These are phyloP conservation scores for Colletotrichum karsti DNA, from an alignment of 2,329 filamentous ascomycete species.

Conservation along the genomic window DNA sequence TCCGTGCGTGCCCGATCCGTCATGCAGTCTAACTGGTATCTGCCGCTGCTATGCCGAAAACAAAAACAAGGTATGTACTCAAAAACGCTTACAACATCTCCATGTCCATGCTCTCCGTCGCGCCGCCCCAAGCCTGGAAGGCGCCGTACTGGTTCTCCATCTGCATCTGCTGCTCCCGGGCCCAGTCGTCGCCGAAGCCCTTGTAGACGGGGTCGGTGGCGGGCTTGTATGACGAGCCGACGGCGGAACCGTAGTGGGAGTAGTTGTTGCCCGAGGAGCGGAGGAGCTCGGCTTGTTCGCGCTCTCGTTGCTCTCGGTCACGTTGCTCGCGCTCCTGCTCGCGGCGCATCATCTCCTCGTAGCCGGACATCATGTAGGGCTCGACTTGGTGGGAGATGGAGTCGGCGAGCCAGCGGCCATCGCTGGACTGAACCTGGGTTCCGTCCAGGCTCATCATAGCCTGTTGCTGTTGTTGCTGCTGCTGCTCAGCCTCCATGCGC, in stretches of 20 bases:
- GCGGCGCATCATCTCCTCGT: constrained; percentile 73
- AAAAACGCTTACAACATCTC: constrained; percentile 48
- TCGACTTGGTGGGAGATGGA: constrained; percentile 62
- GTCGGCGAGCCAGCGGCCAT: constrained; percentile 60
- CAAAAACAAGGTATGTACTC: background rate
- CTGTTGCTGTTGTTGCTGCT: constrained; percentile 45
- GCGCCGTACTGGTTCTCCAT: constrained; percentile 78
- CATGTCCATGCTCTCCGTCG: constrained; percentile 57
- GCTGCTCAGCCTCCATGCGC: constrained; percentile 42
- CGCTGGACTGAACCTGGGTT: constrained; percentile 58
- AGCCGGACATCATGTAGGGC: constrained; percentile 87
- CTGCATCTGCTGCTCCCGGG: constrained; percentile 52
- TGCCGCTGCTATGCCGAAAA: constrained; percentile 14
- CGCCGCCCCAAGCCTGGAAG: constrained; percentile 56
- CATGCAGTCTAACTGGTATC: constrained; percentile 18
- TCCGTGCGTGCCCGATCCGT: background rate
- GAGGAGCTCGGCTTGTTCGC: constrained; percentile 37
- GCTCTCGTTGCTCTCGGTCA: constrained; percentile 46
- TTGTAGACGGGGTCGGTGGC: constrained; percentile 77
- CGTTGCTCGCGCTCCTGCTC: constrained; percentile 60
- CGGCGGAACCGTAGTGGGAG: constrained; percentile 51
- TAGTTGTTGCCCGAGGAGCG: constrained; percentile 51
- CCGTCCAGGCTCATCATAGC: constrained; percentile 63
- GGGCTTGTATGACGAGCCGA: constrained; percentile 36
- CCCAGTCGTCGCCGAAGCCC: constrained; percentile 39